These are phyloP conservation scores for Kodamaea ohmeri DNA, from an alignment of 1,139 yeast species.

Conservation along the genomic window DNA sequence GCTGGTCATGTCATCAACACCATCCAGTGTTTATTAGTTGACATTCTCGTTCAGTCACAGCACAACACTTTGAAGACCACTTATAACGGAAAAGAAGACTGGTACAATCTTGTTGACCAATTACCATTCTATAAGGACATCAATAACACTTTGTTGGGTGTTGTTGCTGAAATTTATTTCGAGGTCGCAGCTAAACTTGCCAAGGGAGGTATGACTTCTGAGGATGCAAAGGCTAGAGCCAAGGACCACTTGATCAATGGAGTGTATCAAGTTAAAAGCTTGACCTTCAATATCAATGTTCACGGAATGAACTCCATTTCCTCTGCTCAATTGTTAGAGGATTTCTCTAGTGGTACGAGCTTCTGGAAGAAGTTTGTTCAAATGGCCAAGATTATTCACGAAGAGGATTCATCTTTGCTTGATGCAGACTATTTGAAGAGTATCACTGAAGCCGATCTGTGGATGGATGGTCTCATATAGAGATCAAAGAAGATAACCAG, in stretches of 20 bases:
- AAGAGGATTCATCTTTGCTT: constrained; percentile 34
- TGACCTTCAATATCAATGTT: constrained; percentile 43
- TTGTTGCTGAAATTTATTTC: constrained; percentile 42
- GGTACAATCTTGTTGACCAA: constrained; percentile 55
- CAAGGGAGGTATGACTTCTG: constrained; percentile 26
- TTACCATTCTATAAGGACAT: constrained; percentile 59
- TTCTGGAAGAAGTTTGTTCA: constrained; percentile 44
- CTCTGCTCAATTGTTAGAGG: constrained; percentile 35
- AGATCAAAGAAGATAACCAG: too few relatives aligned
- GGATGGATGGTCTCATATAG: constrained; percentile 33
- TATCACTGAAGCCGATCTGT: constrained; percentile 42
- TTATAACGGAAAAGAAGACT: constrained; percentile 43
- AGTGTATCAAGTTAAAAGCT: constrained; percentile 39
- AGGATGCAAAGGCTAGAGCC: constrained; percentile 29
- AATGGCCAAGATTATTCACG: constrained; percentile 36
- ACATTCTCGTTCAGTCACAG: constrained; percentile 56
- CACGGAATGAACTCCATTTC: constrained; percentile 43
- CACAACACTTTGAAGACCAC: constrained; percentile 38
- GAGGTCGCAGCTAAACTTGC: constrained; percentile 36
- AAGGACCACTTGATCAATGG: constrained; percentile 37
- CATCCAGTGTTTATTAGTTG: constrained; percentile 50
- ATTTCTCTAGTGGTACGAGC: constrained; percentile 37
- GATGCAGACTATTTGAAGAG: constrained; percentile 30
- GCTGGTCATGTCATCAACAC: constrained; percentile 52
- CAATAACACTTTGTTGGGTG: constrained; percentile 46